A percentile compares a stretch with the other conserved stretches of the same genome.
These are phyloP conservation scores for Phascolomyces articulosus DNA, from an alignment of 371 early-diverging fungal species.

Conservation along the genomic window DNA sequence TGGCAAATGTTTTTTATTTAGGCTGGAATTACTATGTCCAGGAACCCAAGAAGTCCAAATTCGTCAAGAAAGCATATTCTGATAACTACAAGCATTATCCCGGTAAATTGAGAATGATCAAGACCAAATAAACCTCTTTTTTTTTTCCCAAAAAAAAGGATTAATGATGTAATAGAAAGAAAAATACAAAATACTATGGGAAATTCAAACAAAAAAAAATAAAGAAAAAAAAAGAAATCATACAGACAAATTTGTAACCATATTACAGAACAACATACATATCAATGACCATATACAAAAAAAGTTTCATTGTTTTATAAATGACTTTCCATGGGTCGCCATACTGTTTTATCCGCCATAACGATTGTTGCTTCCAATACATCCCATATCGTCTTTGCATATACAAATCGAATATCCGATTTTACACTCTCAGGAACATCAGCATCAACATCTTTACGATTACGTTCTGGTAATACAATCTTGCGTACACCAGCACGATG, in stretches of 20 bases:
- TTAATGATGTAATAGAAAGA: no score
- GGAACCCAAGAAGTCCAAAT: conserved; percentile 76
- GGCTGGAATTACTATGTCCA: conserved; percentile 89
- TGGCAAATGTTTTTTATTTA: conserved; percentile 10
- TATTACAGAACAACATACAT: no score
- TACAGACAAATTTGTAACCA: background rate
- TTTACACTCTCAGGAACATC: conserved; percentile 73
- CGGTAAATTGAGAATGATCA: conserved; percentile 75
- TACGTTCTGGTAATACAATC: conserved; percentile 63
- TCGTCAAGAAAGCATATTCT: conserved; percentile 84
- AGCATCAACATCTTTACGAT: conserved; percentile 60
- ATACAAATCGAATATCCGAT: conserved; percentile 74
- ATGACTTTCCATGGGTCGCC: conserved; percentile 33
- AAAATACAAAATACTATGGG: no score
- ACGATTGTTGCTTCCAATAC: conserved; percentile 49
- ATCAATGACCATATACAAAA: no score
- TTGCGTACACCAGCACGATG: conserved; percentile 78
- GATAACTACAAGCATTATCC: conserved; percentile 90
- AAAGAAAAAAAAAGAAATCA: background rate
- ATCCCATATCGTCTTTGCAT: conserved; percentile 70
- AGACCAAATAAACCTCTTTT: conserved; percentile 73
- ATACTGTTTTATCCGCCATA: conserved; percentile 37
- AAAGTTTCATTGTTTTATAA: conserved; percentile 11
- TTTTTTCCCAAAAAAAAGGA: no score
- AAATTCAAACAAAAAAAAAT: conserved; percentile 66